Base-by-base conservation (phyloP, 2,329 filamentous ascomycete genomes). In the Aspergillus hortae region DNA sequence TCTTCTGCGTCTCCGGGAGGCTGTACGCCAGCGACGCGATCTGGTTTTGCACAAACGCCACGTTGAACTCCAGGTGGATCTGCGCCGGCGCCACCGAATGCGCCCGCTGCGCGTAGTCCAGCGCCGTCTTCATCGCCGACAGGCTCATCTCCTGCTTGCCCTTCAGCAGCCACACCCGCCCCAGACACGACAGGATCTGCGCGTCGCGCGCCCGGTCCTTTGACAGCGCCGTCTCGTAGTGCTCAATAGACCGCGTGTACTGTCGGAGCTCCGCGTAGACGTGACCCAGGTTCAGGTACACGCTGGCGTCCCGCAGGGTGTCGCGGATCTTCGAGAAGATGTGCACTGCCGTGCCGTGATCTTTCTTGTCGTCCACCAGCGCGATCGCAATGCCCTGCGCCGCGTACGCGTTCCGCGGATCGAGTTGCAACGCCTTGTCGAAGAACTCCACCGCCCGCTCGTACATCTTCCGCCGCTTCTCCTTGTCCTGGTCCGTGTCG, bases 381-480 rank as follows among this genome's bases (percentile, higher is more conserved):
- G 92, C 92, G 66, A 99, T 97, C 12, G 90, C 94, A 58, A 99
- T 85, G 55, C 95, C 94, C 68, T 99, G 94, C 2, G 94, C 94
- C 6, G 95, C 95, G 68, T 95, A 96, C 0, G 94, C 92, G 61
- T 97, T 99, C 74, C 88, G 91, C 0, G 91, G 86, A 65, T 99
- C 94, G n/a, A 99, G 77, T 57, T 95, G 90, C 19, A 99, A 77
- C 4, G 92, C 92, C 74, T 99, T 99, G 69, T 97, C 94, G 63
- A 96, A 99, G 73, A 99, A 99, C 68, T 99, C 95, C 10, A 97
- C 92, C 0, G 94, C 92, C 60, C 92, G 91, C 67, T 86, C 85
- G 67, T 97, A 99, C 56, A 85, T 87, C 61, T 88, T 89, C 52
- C 87, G 88, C 48, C 92, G 86, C 76, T 95, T 96, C 63, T 95